phyloP scores from a whole-genome alignment of 2,329 filamentous ascomycete species.

The Alternaria infectoria region DNA sequence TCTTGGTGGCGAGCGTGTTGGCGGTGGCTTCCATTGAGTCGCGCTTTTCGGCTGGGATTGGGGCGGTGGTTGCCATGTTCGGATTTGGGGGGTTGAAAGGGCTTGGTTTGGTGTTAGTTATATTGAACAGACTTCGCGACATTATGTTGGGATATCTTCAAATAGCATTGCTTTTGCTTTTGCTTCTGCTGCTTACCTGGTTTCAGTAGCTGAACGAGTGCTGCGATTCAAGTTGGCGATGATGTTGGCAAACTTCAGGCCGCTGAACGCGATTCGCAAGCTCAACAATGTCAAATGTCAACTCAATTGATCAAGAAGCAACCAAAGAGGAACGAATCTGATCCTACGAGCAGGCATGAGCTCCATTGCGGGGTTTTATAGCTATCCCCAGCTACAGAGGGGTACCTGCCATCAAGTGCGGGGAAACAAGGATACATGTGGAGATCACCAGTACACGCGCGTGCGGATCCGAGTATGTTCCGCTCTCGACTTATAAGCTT shows the following conservation, averaged over 20 bases:
- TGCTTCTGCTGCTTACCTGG: not conserved
- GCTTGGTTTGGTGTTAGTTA: not conserved
- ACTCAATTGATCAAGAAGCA: not conserved
- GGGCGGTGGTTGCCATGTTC: not conserved
- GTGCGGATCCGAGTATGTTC: constrained; percentile 35
- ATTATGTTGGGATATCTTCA: fast-evolving
- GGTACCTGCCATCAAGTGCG: constrained; percentile 27
- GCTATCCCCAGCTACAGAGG: constrained; percentile 19
- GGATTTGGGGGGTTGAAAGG: not conserved
- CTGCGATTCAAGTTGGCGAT: not conserved
- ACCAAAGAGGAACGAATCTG: not conserved
- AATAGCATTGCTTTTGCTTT: not conserved
- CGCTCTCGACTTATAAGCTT: not conserved
- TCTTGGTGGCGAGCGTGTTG: constrained; percentile 18
- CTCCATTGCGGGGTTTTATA: constrained; percentile 34
- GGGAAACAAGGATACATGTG: constrained; percentile 36
- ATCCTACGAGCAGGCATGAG: not conserved
- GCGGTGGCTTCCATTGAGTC: constrained; percentile 43
- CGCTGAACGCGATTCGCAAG: not conserved
- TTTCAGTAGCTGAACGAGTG: not conserved
- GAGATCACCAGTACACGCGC: constrained; percentile 15
- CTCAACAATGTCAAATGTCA: not conserved
- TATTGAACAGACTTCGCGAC: fast-evolving
- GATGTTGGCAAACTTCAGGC: not conserved
- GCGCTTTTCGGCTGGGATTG: constrained; percentile 21